phyloP scores from a whole-genome alignment of 78 protist genomes.

The Planoprotostelium fungivorum region DNA sequence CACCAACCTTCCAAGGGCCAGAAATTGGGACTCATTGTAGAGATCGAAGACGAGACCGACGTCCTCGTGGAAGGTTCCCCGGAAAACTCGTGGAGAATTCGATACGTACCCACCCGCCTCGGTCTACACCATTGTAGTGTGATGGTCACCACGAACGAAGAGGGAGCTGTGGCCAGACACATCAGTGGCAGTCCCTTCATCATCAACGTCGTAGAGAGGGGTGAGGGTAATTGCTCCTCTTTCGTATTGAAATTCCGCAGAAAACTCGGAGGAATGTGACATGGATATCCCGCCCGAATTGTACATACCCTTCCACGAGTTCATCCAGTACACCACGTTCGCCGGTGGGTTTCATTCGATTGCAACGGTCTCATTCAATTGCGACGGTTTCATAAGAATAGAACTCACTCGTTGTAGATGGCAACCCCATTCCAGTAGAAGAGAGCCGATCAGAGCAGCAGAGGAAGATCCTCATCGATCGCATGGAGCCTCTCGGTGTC shows the following conservation, averaged over 20 bases:
- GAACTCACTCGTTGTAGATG: background rate
- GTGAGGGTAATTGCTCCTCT: background rate
- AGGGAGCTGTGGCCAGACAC: background rate
- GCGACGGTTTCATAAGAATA: background rate
- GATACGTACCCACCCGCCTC: background rate
- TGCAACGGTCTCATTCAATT: background rate
- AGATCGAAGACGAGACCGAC: background rate
- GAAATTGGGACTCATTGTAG: background rate
- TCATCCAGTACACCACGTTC: background rate
- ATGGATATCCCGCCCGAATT: background rate
- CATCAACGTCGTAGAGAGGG: background rate
- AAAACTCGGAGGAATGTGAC: background rate
- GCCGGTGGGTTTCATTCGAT: background rate
- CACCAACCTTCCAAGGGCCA: background rate
- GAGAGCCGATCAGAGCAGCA: background rate
- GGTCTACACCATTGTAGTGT: slow-evolving; percentile 1
- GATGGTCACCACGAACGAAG: background rate
- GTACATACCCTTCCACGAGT: background rate
- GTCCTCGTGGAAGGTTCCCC: background rate
- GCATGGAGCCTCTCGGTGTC: background rate
- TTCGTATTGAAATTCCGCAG: background rate
- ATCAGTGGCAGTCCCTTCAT: background rate
- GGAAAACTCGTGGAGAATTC: background rate
- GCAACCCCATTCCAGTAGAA: background rate
- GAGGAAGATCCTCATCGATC: background rate